phyloP scores from a whole-genome alignment of 2,329 filamentous ascomycete genomes.

The Penicillium sclerotigenum region DNA sequence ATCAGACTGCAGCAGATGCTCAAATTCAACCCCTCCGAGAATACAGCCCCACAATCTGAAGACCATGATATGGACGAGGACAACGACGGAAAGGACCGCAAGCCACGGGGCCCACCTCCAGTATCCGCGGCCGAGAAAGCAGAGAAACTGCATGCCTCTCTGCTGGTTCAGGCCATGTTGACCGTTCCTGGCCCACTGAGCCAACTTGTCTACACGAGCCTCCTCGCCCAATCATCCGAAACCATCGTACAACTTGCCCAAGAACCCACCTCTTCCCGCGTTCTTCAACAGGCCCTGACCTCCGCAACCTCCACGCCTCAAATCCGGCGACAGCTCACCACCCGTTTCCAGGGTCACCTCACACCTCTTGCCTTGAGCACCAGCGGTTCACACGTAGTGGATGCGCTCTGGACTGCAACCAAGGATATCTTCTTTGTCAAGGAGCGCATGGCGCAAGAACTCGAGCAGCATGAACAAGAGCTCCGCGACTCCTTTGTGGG shows the following conservation, averaged over 20 bases:
- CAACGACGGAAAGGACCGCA: conserved; percentile 38
- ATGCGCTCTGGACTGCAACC: conserved; percentile 63
- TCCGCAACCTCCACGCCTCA: conserved; percentile 52
- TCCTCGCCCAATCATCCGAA: conserved; percentile 58
- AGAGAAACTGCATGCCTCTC: conserved; percentile 72
- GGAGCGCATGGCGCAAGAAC: conserved; percentile 63
- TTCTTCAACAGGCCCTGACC: conserved; percentile 62
- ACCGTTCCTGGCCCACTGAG: conserved; percentile 66
- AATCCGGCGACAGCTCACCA: conserved; percentile 61
- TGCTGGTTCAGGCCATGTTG: conserved; percentile 78
- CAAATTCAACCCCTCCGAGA: conserved; percentile 43
- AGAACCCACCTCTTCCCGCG: conserved; percentile 57
- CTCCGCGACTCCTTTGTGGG: conserved; percentile 65
- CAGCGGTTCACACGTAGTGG: conserved; percentile 65
- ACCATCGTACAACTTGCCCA: conserved; percentile 64
- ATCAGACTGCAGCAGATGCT: conserved; percentile 60
- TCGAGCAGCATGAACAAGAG: conserved; percentile 56
- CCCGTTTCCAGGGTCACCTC: conserved; percentile 61
- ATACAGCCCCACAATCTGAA: conserved; percentile 18
- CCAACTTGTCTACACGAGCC: conserved; percentile 69
- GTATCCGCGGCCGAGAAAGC: conserved; percentile 50
- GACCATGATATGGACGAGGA: conserved; percentile 49
- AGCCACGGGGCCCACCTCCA: conserved; percentile 14
- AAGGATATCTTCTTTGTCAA: conserved; percentile 64
- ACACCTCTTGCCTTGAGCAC: conserved; percentile 59